These are phyloP conservation scores for Ceratocystis huliohia DNA, from an alignment of 2,329 filamentous ascomycete species.

Conservation along the genomic window DNA sequence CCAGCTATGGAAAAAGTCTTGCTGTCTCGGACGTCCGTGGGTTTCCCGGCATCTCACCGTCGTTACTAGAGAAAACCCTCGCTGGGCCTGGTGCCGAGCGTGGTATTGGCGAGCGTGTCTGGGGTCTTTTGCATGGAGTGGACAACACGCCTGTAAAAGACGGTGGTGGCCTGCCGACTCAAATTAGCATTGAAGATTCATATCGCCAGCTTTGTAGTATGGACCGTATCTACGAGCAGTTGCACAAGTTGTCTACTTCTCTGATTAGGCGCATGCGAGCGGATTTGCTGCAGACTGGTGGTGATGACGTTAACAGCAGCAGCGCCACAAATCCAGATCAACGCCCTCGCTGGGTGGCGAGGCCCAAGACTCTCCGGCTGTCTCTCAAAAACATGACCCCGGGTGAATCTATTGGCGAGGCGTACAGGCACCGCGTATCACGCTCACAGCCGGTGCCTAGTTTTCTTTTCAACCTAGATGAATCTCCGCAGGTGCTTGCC, in stretches of 20 bases:
- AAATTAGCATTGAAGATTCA: slow-evolving; percentile 92
- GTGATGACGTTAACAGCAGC: slow-evolving; percentile 30
- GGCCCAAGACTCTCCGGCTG: slow-evolving; percentile 68
- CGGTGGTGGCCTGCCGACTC: slow-evolving; percentile 59
- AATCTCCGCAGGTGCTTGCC: slow-evolving; percentile 46
- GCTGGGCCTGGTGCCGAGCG: slow-evolving; percentile 55
- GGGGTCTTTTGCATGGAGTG: slow-evolving; percentile 68
- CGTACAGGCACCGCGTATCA: slow-evolving; percentile 44
- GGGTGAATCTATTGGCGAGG: slow-evolving; percentile 8
- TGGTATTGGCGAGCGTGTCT: slow-evolving; percentile 60
- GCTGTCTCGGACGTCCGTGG: slow-evolving; percentile 21
- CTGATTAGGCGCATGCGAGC: slow-evolving; percentile 65
- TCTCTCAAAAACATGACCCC: slow-evolving; percentile 39
- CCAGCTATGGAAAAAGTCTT: not conserved
- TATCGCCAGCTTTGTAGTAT: slow-evolving; percentile 55
- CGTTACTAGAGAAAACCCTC: slow-evolving; percentile 55
- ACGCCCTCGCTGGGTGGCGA: slow-evolving; percentile 54
- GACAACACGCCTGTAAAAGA: slow-evolving; percentile 63
- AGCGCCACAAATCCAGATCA: slow-evolving; percentile 22
- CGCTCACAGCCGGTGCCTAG: slow-evolving; percentile 60
- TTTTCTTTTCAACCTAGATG: slow-evolving; percentile 56
- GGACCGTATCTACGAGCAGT: slow-evolving; percentile 51
- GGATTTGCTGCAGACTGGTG: slow-evolving; percentile 48
- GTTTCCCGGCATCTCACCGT: slow-evolving; percentile 49
- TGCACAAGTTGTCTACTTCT: slow-evolving; percentile 54